These are phyloP conservation scores for Arachis stenosperma DNA, from an alignment of 306 rosid genomes.

Conservation along the genomic window DNA sequence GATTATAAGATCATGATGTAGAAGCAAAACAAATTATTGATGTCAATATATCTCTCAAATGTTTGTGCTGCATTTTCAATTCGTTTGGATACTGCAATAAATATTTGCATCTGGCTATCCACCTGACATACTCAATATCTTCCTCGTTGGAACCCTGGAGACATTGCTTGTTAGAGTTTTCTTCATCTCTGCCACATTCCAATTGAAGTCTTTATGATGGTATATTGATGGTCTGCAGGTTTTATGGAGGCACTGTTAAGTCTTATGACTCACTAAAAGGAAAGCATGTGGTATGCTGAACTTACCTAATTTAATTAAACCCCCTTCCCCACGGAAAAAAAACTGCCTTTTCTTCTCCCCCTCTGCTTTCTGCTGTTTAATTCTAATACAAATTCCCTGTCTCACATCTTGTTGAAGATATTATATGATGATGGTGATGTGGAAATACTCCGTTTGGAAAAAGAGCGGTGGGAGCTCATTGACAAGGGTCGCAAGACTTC, in stretches of 20 bases:
- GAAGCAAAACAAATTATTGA: slow-evolving; percentile 33
- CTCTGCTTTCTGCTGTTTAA: slow-evolving; percentile 18
- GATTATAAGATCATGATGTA: slow-evolving; percentile 29
- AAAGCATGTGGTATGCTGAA: slow-evolving; percentile 84
- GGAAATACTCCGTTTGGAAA: slow-evolving; percentile 57
- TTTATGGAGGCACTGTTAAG: slow-evolving; percentile 87
- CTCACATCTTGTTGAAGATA: slow-evolving; percentile 58
- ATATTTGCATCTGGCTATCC: not conserved
- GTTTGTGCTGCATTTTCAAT: slow-evolving; percentile 15
- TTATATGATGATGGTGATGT: slow-evolving; percentile 63
- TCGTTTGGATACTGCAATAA: slow-evolving; percentile 9
- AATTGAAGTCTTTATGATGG: slow-evolving; percentile 30
- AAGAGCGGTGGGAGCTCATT: slow-evolving; percentile 58
- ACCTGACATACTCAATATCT: slow-evolving; percentile 21
- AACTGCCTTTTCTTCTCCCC: slow-evolving; percentile 7
- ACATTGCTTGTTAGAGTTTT: slow-evolving; percentile 7
- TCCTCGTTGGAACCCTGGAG: slow-evolving; percentile 12
- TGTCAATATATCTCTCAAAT: slow-evolving; percentile 27
- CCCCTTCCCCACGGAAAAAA: too few species aligned
- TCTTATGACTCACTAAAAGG: slow-evolving; percentile 75
- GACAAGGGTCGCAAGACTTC: slow-evolving; percentile 54
- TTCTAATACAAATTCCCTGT: slow-evolving; percentile 37
- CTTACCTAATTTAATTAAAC: slow-evolving; percentile 26
- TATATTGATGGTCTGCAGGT: slow-evolving; percentile 60
- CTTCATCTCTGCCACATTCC: not conserved